phyloP scores from a whole-genome alignment of 176 grass and related monocot genomes.

The Thalia dealbata region DNA sequence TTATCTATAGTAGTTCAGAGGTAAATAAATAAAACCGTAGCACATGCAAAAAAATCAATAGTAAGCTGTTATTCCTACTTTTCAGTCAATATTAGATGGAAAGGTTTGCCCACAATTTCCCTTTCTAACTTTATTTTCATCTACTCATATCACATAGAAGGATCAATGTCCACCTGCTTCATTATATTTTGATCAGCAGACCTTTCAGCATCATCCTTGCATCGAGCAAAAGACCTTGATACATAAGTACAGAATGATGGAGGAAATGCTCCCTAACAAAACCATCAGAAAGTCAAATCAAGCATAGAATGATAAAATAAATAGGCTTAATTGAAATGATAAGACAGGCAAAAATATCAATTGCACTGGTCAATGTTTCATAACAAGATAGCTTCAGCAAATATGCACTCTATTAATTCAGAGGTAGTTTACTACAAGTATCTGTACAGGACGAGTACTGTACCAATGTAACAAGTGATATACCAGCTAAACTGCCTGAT shows the following conservation, averaged over 20 bases:
- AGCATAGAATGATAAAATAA: slow-evolving; percentile 1
- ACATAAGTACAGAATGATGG: slow-evolving; percentile 65
- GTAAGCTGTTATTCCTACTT: no score
- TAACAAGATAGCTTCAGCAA: neutral
- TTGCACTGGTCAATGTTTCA: neutral
- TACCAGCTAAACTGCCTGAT: no score
- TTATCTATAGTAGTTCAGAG: no score
- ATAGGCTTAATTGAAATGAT: neutral
- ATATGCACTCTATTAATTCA: neutral
- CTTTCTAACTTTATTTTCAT: no score
- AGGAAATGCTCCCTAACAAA: slow-evolving; percentile 57
- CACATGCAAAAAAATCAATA: no score
- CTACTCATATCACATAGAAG: neutral
- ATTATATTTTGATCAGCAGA: slow-evolving; percentile 45
- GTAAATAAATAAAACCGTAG: no score
- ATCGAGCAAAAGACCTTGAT: slow-evolving; percentile 52
- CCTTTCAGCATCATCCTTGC: slow-evolving; percentile 69
- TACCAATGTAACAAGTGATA: no score
- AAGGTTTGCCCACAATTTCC: no score
- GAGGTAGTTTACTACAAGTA: neutral
- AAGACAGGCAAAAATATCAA: neutral
- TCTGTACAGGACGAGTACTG: no score
- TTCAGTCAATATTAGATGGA: no score
- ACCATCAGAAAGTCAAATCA: slow-evolving; percentile 15
- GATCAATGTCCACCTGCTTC: slow-evolving; percentile 38